Conservation (phyloP, 2,329 filamentous ascomycete genomes). For the Claviceps cyperi region DNA sequence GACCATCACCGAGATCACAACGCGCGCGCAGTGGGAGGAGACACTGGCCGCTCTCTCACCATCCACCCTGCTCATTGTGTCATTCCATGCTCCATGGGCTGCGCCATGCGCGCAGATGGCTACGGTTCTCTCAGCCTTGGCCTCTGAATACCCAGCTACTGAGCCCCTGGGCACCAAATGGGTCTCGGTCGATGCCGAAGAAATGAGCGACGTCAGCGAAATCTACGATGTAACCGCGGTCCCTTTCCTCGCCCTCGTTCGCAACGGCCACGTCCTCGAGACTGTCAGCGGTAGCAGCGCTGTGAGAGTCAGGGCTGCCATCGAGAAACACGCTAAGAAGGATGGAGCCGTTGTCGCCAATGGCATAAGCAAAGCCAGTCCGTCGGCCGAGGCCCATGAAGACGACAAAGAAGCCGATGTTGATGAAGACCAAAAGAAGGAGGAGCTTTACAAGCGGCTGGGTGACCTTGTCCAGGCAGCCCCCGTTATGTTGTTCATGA, state of each 20-base stretch:
- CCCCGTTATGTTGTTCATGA: slow-evolving; percentile 98
- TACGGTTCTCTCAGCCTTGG: slow-evolving; percentile 71
- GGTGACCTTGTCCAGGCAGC: slow-evolving; percentile 83
- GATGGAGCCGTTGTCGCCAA: slow-evolving; percentile 21
- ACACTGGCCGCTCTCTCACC: slow-evolving; percentile 51
- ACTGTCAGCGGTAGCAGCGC: slow-evolving; percentile 84
- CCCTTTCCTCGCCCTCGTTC: slow-evolving; percentile 75
- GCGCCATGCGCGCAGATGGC: slow-evolving; percentile 92
- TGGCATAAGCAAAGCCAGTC: slow-evolving; percentile 22
- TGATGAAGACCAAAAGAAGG: slow-evolving; percentile 51
- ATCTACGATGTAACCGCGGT: slow-evolving; percentile 89
- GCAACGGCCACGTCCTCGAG: slow-evolving; percentile 62
- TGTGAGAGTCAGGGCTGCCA: slow-evolving; percentile 66
- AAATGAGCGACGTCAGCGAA: slow-evolving; percentile 82
- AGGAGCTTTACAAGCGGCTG: slow-evolving; percentile 72
- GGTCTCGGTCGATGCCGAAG: slow-evolving; percentile 86
- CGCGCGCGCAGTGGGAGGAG: slow-evolving; percentile 57
- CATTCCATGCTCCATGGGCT: slow-evolving; percentile 95
- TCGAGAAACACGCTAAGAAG: slow-evolving; percentile 63
- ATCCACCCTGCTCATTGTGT: slow-evolving; percentile 66
- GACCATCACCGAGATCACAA: slow-evolving; percentile 61
- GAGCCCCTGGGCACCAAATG: slow-evolving; percentile 59
- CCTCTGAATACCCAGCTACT: slow-evolving; percentile 64
- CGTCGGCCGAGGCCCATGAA: slow-evolving; percentile 28
- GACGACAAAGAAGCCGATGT: slow-evolving; percentile 17